A percentile compares a stretch with the other conserved stretches of the same genome.
Evolutionary conservation across 176 grass and related monocot species (phyloP).

Genomic region (Musa acuminata): DNA sequence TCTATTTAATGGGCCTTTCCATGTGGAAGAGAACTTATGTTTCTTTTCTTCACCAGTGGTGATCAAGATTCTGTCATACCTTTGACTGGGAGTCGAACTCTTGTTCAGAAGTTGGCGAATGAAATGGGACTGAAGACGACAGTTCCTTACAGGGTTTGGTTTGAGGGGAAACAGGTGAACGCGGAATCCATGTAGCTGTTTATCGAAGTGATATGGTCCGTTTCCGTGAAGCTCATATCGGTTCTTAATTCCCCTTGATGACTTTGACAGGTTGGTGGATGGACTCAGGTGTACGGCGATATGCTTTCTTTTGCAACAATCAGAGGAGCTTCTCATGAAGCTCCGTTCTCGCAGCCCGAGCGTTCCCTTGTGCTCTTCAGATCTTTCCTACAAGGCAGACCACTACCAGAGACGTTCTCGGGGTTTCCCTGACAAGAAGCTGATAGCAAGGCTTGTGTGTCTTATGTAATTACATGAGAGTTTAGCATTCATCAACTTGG

Average conservation of each 20-base stretch:
- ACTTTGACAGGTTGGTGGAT: slow-evolving; percentile 70
- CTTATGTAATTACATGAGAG: slow-evolving; percentile 1
- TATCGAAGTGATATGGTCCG: neutral
- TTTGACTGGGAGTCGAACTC: slow-evolving; percentile 72
- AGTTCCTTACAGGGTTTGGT: slow-evolving; percentile 81
- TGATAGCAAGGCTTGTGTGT: neutral
- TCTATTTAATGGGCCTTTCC: neutral
- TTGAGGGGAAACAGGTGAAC: slow-evolving; percentile 77
- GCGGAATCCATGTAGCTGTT: neutral
- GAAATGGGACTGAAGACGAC: slow-evolving; percentile 58
- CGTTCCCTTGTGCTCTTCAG: slow-evolving; percentile 92
- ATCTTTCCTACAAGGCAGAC: slow-evolving; percentile 62
- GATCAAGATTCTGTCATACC: slow-evolving; percentile 98
- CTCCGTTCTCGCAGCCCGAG: slow-evolving; percentile 88
- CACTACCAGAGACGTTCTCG: slow-evolving; percentile 67
- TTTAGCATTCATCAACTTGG: slow-evolving; percentile 1
- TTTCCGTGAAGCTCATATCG: neutral
- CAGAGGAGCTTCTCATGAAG: slow-evolving; percentile 90
- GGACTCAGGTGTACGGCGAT: slow-evolving; percentile 80
- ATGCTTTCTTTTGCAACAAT: slow-evolving; percentile 80
- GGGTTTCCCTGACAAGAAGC: neutral
- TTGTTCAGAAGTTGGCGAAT: slow-evolving; percentile 64
- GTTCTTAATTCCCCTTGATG: neutral
- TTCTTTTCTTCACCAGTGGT: slow-evolving; percentile 31
- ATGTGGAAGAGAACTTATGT: neutral